Base-by-base conservation (phyloP, 768 basidiomycete genomes). In the Butyriboletus loyo region DNA sequence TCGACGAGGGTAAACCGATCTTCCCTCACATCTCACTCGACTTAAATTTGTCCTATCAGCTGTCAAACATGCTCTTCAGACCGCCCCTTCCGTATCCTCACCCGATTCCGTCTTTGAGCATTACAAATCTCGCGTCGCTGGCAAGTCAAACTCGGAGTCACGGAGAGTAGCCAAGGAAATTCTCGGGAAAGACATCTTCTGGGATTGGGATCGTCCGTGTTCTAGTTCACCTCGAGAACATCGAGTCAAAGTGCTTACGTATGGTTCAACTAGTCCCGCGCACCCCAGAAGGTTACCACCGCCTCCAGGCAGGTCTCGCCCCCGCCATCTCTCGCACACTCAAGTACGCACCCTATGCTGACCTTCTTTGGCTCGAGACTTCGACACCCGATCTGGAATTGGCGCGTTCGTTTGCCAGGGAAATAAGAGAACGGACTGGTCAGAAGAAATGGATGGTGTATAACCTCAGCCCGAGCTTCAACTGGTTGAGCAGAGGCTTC, bases 351-450 rank as follows among this genome's bases (percentile, higher is more conserved):
- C 89, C 90, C 19, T 88, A 92, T 60, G 86, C 92, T 14, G 93
- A 97, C 68, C 78, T 95, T 59, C 74, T 95, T 40, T 97, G 93
- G 94, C 78, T 95, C 39, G 94, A 96, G 74, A 97, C 94, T 2
- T 93, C 91, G 62, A 77, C 79, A n/a, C 93, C 94, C 9, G 80
- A 92, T 65, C 75, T 96, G 22, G 77, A 84, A 52, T 83, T 92
- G 65, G 93, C 93, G 3, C 77, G 82, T 31, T 80, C 76, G 30
- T 92, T 95, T 68, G 86, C 93, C 3, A 74, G 86, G 40, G 80
- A 80, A 64, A 89, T 95, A 59, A 75, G 87, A 48, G 81, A 80
- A 56, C 76, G 77, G 64, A 81, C 81, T 63, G 91, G 92, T 36
- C 46, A 58, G 47, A 52, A 52, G 56, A 90, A 86, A 62, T 86